Base-by-base conservation (phyloP, 2,329 filamentous ascomycete genomes). In the Aspergillus tubingensis region DNA sequence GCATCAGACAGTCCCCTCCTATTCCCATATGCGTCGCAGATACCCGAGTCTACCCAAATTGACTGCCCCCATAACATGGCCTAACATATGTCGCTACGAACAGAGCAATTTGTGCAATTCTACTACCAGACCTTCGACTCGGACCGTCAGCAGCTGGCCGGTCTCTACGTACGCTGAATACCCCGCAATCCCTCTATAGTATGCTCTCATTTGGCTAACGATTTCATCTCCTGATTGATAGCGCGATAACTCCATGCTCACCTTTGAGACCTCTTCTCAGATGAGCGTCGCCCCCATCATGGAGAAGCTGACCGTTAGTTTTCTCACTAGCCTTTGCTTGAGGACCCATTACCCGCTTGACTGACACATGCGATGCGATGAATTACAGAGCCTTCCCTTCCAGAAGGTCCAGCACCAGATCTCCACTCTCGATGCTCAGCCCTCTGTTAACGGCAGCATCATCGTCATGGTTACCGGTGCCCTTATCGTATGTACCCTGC, bases 81-180 rank as follows among this genome's bases (percentile, higher is more conserved):
- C 72, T 72, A 54, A 74, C 61, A 58, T 30, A 1, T 27, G 21
- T 23, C 43, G 68, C 70, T 60, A 39, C 23, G 2, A 61, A 72
- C 74, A 97, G 93, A 89, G 77, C 86, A 96, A 80, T 97, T 98
- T 80, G 89, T 94, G 68, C 75, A 88, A 62, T 94, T 89, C 83
- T 98, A 97, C 87, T 97, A 96, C 85, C 83, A 89, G 72, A 88
- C 88, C 62, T 96, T 97, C 80, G 92, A 96, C 77, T 65, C 74
- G 63, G 84, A 93, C 79, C 89, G 92, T 72, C 79, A 79, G 58
- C 70, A 75, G 54, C 85, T 97, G 47, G 79, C 77, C 13, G 73
- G 80, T 63, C 91, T 97, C 81, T 98, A 97, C 83, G 94, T 96
- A 86, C 74, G 90, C 71, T 54, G 60, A 38, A 27, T 13, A 58